Evolutionary conservation across 1,284 basidiomycete species (phyloP).

Genomic region (Tilletia horrida): DNA sequence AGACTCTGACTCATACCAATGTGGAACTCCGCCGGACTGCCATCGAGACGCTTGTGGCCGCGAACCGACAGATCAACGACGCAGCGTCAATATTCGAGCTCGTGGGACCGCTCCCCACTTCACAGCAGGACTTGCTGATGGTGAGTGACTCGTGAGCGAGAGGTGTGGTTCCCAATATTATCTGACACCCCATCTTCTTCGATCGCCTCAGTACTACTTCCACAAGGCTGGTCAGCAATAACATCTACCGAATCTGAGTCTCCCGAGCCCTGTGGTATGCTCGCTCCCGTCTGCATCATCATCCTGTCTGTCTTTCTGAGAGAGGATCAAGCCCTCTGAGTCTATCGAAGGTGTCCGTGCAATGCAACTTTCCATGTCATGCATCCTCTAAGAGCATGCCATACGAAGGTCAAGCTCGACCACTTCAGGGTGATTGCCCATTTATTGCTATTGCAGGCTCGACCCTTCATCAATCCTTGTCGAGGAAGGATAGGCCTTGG

Average conservation of each 20-base stretch:
- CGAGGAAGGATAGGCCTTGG: slow-evolving; percentile 42
- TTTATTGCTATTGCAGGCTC: neutral
- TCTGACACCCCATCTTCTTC: neutral
- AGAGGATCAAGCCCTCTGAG: too few relatives aligned
- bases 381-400: too few relatives aligned
- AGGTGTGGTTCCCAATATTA: too few relatives aligned
- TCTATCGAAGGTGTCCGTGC: too few relatives aligned
- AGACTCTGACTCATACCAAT: slow-evolving; percentile 21
- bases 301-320: too few relatives aligned
- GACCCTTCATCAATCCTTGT: slow-evolving; percentile 30
- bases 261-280: too few relatives aligned
- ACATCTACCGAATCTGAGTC: neutral
- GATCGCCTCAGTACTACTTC: slow-evolving; percentile 17
- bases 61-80: slow-evolving; percentile 22
- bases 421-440: neutral
- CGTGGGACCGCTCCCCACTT: slow-evolving; percentile 25
- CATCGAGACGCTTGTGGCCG: slow-evolving; percentile 24
- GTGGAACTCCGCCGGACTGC: slow-evolving; percentile 23
- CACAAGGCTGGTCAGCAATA: slow-evolving; percentile 18
- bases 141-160: too few relatives aligned
- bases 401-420: too few relatives aligned
- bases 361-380: too few relatives aligned
- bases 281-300: too few relatives aligned
- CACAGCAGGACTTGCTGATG: slow-evolving; percentile 36
- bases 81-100: slow-evolving; percentile 19